Evolutionary conservation across 2,329 filamentous ascomycete genomes (phyloP).

Genomic region (Tetracladium maxilliforme): DNA sequence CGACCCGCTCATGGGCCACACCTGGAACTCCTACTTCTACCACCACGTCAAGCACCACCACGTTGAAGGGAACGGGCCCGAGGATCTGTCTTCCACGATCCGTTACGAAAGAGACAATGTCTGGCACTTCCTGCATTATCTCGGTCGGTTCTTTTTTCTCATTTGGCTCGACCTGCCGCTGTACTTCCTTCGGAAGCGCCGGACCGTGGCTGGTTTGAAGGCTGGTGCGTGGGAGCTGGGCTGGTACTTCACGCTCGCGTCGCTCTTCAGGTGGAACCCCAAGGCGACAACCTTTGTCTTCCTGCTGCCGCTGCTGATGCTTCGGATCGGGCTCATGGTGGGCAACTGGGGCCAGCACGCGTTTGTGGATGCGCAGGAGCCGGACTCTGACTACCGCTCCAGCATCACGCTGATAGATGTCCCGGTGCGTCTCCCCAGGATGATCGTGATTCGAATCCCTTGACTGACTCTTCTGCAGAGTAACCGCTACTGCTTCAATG

Average conservation of each 20-base stretch:
- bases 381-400: constrained; percentile 63
- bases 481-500: constrained; percentile 72
- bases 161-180: constrained; percentile 62
- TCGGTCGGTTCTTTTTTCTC: constrained; percentile 58
- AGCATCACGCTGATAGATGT: constrained; percentile 73
- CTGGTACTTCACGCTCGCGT: constrained; percentile 38
- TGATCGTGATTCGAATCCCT: constrained; percentile 2
- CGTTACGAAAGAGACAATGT: constrained; percentile 60
- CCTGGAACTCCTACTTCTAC: constrained; percentile 75
- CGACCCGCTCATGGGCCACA: constrained; percentile 68
- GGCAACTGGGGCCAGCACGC: constrained; percentile 80
- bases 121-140: constrained; percentile 53
- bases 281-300: constrained; percentile 52
- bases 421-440: constrained; percentile 35
- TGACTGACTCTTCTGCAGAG: constrained; percentile 34
- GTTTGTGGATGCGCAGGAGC: constrained; percentile 61
- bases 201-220: constrained; percentile 35
- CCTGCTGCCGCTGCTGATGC: constrained; percentile 47
- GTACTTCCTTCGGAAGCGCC: constrained; percentile 56
- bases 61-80: constrained; percentile 65
- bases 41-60: constrained; percentile 82
- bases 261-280: constrained; percentile 25
- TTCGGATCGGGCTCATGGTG: constrained; percentile 62
- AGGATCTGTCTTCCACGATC: constrained; percentile 63
- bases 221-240: constrained; percentile 45